Conservation (phyloP, 805 yeast species). For the Candida quercuum region DNA sequence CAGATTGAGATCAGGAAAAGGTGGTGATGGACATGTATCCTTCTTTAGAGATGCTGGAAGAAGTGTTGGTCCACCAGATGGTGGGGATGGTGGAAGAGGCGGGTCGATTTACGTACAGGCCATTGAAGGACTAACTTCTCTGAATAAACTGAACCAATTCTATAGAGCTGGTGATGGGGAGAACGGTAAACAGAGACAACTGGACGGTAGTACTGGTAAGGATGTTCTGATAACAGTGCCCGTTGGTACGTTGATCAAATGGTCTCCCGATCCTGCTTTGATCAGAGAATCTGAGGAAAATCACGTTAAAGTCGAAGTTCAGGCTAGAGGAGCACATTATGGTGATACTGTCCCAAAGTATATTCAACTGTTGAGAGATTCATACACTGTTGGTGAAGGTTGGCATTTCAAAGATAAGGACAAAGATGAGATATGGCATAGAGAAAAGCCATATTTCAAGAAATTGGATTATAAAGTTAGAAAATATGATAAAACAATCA, state of each 20-base stretch:
- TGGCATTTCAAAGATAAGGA: constrained; percentile 80
- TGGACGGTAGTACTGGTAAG: constrained; percentile 82
- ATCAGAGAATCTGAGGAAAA: constrained; percentile 23
- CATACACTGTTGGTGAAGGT: constrained; percentile 69
- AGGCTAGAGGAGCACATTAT: constrained; percentile 23
- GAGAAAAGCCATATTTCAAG: constrained; percentile 58
- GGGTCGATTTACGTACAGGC: constrained; percentile 86
- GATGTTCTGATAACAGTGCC: constrained; percentile 84
- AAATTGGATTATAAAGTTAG: constrained; percentile 59
- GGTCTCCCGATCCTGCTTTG: constrained; percentile 72
- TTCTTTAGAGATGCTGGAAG: constrained; percentile 83
- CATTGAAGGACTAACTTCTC: constrained; percentile 59
- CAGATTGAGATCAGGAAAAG: constrained; percentile 67
- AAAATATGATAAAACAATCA: constrained; percentile 54
- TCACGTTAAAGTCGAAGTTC: constrained; percentile 28
- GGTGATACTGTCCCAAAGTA: constrained; percentile 31
- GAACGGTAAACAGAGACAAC: constrained; percentile 66
- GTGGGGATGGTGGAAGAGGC: constrained; percentile 98
- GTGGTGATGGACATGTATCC: constrained; percentile 86
- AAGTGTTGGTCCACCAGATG: constrained; percentile 91
- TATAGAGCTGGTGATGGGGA: constrained; percentile 72
- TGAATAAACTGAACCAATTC: constrained; percentile 61
- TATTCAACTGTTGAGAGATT: constrained; percentile 58
- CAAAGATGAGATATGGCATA: constrained; percentile 60
- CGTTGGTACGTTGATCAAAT: constrained; percentile 79